Conservation (phyloP, 1,284 basidiomycete species). For the Caloboletus firmus region DNA sequence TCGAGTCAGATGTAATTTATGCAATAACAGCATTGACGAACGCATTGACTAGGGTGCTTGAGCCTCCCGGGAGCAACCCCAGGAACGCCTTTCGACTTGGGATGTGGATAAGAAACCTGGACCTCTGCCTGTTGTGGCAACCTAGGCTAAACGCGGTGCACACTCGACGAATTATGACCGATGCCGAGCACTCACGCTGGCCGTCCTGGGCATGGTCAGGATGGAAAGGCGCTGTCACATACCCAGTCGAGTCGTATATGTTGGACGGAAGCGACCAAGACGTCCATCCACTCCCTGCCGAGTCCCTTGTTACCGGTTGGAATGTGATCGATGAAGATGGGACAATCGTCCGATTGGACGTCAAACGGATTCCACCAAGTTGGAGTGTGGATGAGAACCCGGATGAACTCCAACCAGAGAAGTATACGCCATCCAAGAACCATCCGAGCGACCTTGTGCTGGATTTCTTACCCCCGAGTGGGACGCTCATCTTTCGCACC, state of each 20-base stretch:
- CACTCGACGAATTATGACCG: slow-evolving; percentile 1
- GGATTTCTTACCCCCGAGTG: slow-evolving; percentile 1
- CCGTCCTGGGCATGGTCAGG: slow-evolving; percentile 28
- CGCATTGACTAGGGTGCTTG: slow-evolving; percentile 9
- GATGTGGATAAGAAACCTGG: slow-evolving; percentile 11
- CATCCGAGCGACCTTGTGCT: neutral
- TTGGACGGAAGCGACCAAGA: neutral
- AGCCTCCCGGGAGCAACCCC: slow-evolving; percentile 1
- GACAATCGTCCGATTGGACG: slow-evolving; percentile 10
- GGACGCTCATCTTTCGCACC: slow-evolving; percentile 27
- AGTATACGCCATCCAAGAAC: slow-evolving; percentile 1
- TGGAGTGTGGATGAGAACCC: slow-evolving; percentile 2
- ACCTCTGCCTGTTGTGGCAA: slow-evolving; percentile 2
- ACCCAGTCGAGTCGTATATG: slow-evolving; percentile 4
- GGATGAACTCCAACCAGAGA: neutral
- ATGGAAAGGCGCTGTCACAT: slow-evolving; percentile 22
- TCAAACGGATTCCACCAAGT: slow-evolving; percentile 9
- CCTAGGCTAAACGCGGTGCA: slow-evolving; percentile 6
- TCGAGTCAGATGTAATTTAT: slow-evolving; percentile 18
- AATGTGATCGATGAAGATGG: slow-evolving; percentile 6
- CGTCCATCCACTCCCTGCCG: slow-evolving; percentile 4
- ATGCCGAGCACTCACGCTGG: neutral
- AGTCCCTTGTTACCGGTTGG: slow-evolving; percentile 13
- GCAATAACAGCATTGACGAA: slow-evolving; percentile 21
- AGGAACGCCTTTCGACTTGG: slow-evolving; percentile 14